Conservation (phyloP, 371 early-diverging fungal species). For the Catenaria anguillulae region DNA sequence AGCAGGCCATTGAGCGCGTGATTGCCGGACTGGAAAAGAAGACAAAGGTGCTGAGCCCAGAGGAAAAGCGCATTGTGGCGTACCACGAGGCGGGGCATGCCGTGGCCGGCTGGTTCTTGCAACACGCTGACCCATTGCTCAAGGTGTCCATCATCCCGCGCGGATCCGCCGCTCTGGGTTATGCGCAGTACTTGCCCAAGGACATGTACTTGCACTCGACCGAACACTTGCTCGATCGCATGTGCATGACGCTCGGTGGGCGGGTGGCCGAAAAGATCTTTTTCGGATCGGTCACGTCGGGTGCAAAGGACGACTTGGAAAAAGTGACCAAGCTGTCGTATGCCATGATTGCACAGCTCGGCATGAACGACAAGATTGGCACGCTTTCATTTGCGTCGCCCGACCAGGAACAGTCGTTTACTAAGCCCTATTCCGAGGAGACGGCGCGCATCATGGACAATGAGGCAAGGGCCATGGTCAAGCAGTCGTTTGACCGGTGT, state of each 20-base stretch:
- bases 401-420: conserved; percentile 56
- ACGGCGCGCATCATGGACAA: conserved; percentile 88
- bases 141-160: conserved; percentile 98
- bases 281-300: conserved; percentile 77
- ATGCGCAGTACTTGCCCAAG: conserved; percentile 96
- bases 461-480: conserved; percentile 73
- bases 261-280: conserved; percentile 90
- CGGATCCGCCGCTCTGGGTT: conserved; percentile 88
- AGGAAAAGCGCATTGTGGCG: conserved; percentile 97
- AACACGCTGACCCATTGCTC: conserved; percentile 87
- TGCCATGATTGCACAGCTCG: conserved; percentile 80
- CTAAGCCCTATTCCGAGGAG: conserved; percentile 91
- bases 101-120: conserved; percentile 94
- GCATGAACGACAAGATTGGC: conserved; percentile 85
- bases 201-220: conserved; percentile 90
- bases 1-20: conserved; percentile 94
- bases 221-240: conserved; percentile 83
- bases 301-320: conserved; percentile 85
- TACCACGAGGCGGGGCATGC: conserved; percentile 99
- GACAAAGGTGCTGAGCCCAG: conserved; percentile 82
- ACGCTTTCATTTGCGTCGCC: conserved; percentile 50
- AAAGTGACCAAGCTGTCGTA: conserved; percentile 96
- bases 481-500: conserved; percentile 67
- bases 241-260: conserved; percentile 94
- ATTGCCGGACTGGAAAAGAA: conserved; percentile 97